Evolutionary conservation across 1,139 yeast genomes (phyloP).

Genomic region (Hemisphaericaspora lyxosophila): DNA sequence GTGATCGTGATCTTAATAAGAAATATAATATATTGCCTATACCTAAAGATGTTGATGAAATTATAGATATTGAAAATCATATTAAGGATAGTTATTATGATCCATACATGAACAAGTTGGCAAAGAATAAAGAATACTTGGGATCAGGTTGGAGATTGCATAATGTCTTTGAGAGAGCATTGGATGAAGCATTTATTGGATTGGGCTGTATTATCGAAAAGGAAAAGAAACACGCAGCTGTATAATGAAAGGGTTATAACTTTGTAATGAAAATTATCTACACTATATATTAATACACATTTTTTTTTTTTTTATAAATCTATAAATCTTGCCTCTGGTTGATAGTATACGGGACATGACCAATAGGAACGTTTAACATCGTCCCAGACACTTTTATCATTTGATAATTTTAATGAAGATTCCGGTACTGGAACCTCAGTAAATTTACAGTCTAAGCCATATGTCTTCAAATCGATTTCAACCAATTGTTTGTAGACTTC

Average conservation of each 20-base stretch:
- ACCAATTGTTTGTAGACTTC: conserved; percentile 87
- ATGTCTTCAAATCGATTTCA: conserved; percentile 73
- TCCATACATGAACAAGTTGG: conserved; percentile 52
- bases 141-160: conserved; percentile 86
- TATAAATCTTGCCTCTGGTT: conserved; percentile 57
- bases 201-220: conserved; percentile 74
- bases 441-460: conserved; percentile 67
- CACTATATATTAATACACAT: not conserved
- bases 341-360: conserved; percentile 68
- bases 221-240: conserved; percentile 44
- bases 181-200: conserved; percentile 89
- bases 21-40: conserved; percentile 34
- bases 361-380: conserved; percentile 72
- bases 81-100: conserved; percentile 43
- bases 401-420: conserved; percentile 26
- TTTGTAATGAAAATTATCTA: no score
- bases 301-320: conserved; percentile 35
- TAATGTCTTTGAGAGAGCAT: conserved; percentile 68
- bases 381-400: conserved; percentile 57
- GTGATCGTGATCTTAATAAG: conserved; percentile 65
- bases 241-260: not conserved
- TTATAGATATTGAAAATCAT: conserved; percentile 56
- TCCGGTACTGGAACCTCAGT: conserved; percentile 44
- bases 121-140: conserved; percentile 63
- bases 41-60: conserved; percentile 28